phyloP scores from a whole-genome alignment of 257 asterid genomes.

The Leptodermis oblonga region DNA sequence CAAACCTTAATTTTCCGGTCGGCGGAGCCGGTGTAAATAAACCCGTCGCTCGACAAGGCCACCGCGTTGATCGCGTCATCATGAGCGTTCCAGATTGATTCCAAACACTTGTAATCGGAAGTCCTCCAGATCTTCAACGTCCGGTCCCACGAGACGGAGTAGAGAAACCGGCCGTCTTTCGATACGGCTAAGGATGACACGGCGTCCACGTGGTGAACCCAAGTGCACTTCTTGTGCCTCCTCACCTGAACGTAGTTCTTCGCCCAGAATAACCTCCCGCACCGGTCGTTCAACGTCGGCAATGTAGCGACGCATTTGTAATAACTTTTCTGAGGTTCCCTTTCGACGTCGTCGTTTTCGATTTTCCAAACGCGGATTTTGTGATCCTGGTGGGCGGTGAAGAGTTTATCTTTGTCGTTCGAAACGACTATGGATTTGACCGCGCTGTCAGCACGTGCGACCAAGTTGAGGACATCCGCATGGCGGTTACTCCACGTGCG shows the following conservation, averaged over 20 bases:
- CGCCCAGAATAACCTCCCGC: constrained; percentile 36
- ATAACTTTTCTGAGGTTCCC: constrained; percentile 13
- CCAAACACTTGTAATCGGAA: constrained; percentile 60
- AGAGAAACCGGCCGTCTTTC: constrained; percentile 37
- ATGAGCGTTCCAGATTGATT: constrained; percentile 70
- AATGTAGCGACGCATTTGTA: constrained; percentile 41
- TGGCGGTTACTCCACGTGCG: constrained; percentile 32
- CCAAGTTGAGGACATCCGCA: constrained; percentile 8
- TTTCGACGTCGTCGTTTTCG: constrained; percentile 17
- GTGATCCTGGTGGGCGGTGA: constrained; percentile 69
- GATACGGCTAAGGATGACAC: constrained; percentile 59
- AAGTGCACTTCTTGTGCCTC: constrained; percentile 56
- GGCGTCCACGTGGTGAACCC: constrained; percentile 82
- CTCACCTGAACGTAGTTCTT: constrained; percentile 58
- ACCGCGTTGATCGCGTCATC: constrained; percentile 64
- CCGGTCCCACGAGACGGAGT: constrained; percentile 85
- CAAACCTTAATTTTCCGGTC: constrained; percentile 62
- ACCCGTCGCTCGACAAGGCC: constrained; percentile 38
- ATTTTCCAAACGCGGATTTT: constrained; percentile 72
- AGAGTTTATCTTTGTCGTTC: constrained; percentile 41
- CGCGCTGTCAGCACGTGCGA: constrained; percentile 29
- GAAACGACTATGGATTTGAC: constrained; percentile 43
- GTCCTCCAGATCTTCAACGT: constrained; percentile 71
- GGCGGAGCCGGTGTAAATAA: constrained; percentile 72
- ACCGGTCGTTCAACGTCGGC: constrained; percentile 57